Evolutionary conservation across 768 basidiomycete genomes (phyloP), one percentile per base, ranked within the genome.

Genomic region (Lactarius trivialis): DNA sequence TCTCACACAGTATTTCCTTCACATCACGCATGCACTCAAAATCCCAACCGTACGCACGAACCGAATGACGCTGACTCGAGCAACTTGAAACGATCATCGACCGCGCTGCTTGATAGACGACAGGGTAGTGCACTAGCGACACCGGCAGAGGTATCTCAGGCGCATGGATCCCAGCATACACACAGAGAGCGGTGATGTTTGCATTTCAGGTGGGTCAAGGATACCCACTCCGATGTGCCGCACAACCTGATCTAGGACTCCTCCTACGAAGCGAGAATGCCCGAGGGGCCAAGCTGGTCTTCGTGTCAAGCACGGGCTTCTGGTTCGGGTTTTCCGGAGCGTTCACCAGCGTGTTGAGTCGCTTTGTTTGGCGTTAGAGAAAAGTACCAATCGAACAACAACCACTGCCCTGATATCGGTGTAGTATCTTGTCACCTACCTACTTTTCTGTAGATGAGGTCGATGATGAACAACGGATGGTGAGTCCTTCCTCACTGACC

Each of bases 201-300:
- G n/a, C n/a, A n/a, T n/a, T n/a, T n/a, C n/a, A n/a, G n/a, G n/a
- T n/a, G n/a, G n/a, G n/a, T n/a, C n/a, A n/a, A n/a, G n/a, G n/a
- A n/a, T n/a, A 61, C 66, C 49, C 80, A 85, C 26, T 84, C 84
- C 0, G 84, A 87, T 67, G 68, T 78, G 0, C 76, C 85, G 8
- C 77, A 77, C 26, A 34, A 71, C 54, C 74, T 74, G 60, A 53
- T 79, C 5, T 79, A 17, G n/a, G n/a, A n/a, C n/a, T n/a, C n/a
- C n/a, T n/a, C n/a, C n/a, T n/a, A n/a, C n/a, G n/a, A n/a, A n/a
- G n/a, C n/a, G n/a, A n/a, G n/a, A n/a, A n/a, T n/a, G n/a, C n/a
- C n/a, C n/a, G n/a, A n/a, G n/a, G 78, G 77, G 67, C 64, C 11
- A 70, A 70, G 34, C 65, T 79, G 11, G 74, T 79, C 11, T 70